phyloP scores from a whole-genome alignment of 2,329 filamentous ascomycete species.

The Aspergillus aculeatinus region DNA sequence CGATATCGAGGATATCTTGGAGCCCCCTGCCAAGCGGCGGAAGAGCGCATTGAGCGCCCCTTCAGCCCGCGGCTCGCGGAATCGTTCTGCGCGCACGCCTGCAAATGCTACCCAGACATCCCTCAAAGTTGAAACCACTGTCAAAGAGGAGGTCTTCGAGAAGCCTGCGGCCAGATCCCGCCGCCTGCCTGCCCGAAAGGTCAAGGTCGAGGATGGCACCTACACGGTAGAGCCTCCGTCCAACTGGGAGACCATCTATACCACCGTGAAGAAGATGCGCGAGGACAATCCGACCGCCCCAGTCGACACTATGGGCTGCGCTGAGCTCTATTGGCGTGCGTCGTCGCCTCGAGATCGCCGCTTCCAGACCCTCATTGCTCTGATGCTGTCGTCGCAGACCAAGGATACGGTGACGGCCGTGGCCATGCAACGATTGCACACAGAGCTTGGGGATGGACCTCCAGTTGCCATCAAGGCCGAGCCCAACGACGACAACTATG shows the following conservation, averaged over 20 bases:
- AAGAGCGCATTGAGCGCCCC: slow-evolving; percentile 43
- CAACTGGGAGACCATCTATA: slow-evolving; percentile 83
- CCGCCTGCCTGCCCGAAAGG: slow-evolving; percentile 42
- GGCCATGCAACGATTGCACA: slow-evolving; percentile 76
- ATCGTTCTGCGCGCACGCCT: neutral
- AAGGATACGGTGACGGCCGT: slow-evolving; percentile 88
- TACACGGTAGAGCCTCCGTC: slow-evolving; percentile 59
- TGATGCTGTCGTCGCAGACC: slow-evolving; percentile 92
- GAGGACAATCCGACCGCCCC: slow-evolving; percentile 67
- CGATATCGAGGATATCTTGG: slow-evolving; percentile 61
- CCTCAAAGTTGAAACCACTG: slow-evolving; percentile 16
- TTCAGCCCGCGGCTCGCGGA: neutral
- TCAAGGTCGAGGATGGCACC: slow-evolving; percentile 38
- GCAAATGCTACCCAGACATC: slow-evolving; percentile 3
- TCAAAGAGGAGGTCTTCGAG: slow-evolving; percentile 26
- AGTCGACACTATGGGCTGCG: slow-evolving; percentile 97
- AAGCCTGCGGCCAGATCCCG: slow-evolving; percentile 31
- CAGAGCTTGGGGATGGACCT: slow-evolving; percentile 57
- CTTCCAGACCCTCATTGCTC: slow-evolving; percentile 80
- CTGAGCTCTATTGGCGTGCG: slow-evolving; percentile 44
- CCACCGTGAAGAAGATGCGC: slow-evolving; percentile 74
- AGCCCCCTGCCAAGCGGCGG: slow-evolving; percentile 46
- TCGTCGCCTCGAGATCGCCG: slow-evolving; percentile 59
- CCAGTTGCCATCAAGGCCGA: slow-evolving; percentile 24
- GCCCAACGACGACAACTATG: slow-evolving; percentile 26